Percentiles rank a stretch among this genome's conserved stretches.
phyloP scores from a whole-genome alignment of 2,329 filamentous ascomycete species.

The Triangularia verruculosa region DNA sequence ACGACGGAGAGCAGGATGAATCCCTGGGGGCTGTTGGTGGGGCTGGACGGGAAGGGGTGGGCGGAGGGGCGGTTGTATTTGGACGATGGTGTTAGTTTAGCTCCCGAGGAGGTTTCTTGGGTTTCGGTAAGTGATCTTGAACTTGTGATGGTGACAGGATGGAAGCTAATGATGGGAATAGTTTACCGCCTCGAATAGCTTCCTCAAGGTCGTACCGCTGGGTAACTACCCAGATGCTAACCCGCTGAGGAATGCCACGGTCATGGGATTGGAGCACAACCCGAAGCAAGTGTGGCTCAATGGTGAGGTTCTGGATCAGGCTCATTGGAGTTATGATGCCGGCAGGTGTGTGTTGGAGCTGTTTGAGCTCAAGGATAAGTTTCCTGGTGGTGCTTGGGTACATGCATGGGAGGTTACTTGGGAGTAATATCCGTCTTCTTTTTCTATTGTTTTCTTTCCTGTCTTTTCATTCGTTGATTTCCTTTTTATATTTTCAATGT shows the following conservation, averaged over 20 bases:
- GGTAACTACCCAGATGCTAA: constrained; percentile 57
- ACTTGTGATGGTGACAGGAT: not conserved
- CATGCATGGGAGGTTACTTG: constrained; percentile 45
- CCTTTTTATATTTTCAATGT: not conserved
- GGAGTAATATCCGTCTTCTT: constrained; percentile 11
- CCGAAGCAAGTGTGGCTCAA: constrained; percentile 51
- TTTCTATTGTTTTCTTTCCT: not conserved
- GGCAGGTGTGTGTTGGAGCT: constrained; percentile 49
- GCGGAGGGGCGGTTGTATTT: constrained; percentile 65
- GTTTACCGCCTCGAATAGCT: constrained; percentile 33
- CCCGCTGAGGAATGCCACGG: constrained; percentile 58
- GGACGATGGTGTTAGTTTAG: constrained; percentile 70
- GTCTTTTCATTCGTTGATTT: not conserved
- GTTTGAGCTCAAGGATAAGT: constrained; percentile 46
- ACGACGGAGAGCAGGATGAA: constrained; percentile 61
- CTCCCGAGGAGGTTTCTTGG: constrained; percentile 52
- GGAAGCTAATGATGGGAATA: constrained; percentile 23
- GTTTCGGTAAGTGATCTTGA: constrained; percentile 42
- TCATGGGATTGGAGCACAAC: constrained; percentile 52
- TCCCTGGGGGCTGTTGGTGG: constrained; percentile 65
- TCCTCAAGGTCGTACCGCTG: constrained; percentile 45
- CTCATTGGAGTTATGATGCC: constrained; percentile 47
- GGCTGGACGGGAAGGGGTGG: constrained; percentile 51
- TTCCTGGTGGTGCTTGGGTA: constrained; percentile 55
- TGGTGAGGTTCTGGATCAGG: constrained; percentile 40